Conservation (phyloP, 768 basidiomycete genomes). For the Symmetrospora coprosmae region DNA sequence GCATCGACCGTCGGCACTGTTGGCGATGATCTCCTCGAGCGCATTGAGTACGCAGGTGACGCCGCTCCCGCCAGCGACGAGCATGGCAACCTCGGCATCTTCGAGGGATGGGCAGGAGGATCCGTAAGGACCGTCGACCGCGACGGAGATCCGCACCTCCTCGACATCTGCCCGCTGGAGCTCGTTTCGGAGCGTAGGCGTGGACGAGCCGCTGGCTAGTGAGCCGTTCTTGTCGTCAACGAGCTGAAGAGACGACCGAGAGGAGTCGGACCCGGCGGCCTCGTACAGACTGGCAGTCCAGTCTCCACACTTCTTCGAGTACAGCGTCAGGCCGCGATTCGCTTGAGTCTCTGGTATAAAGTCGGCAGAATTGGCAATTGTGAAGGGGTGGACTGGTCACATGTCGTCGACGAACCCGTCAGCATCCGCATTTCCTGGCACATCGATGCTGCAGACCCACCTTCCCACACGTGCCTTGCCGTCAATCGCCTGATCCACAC, state of each 20-base stretch:
- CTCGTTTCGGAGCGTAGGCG: too few relatives aligned
- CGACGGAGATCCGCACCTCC: too few relatives aligned
- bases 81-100: constrained; percentile 45
- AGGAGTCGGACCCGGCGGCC: too few relatives aligned
- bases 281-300: too few relatives aligned
- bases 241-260: too few relatives aligned
- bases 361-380: constrained; percentile 54
- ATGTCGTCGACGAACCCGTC: too few relatives aligned
- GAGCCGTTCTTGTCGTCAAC: too few relatives aligned
- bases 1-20: neutral
- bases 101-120: constrained; percentile 4
- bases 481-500: constrained; percentile 56
- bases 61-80: constrained; percentile 64
- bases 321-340: constrained; percentile 50
- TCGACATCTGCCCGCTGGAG: too few relatives aligned
- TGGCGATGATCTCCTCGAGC: constrained; percentile 50
- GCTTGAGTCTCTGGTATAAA: neutral
- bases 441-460: neutral
- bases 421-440: neutral
- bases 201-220: too few relatives aligned
- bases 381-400: constrained; percentile 71
- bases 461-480: constrained; percentile 42
- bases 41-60: constrained; percentile 55
- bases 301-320: constrained; percentile 60
- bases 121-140: neutral